Evolutionary conservation across 2,329 filamentous ascomycete genomes (phyloP), one percentile per base, ranked within the genome.

Genomic region (Juglanconis juglandina): DNA sequence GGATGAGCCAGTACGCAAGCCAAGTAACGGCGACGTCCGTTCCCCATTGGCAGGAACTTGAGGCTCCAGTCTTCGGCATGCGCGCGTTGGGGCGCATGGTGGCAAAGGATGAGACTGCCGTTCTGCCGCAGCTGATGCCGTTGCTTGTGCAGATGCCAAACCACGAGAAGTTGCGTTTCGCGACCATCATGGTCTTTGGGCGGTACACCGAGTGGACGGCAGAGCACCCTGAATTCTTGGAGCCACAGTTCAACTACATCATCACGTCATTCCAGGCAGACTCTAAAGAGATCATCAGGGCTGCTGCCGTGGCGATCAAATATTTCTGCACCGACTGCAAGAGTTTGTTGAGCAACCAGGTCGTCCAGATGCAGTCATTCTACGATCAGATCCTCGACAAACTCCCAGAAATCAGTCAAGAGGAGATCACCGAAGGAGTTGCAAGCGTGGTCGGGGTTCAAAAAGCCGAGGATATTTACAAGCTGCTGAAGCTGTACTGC

Each of bases 151-250:
- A 96, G 71, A 96, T 99, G 63, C 95, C 95, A 0, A 88, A 91
- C 69, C 95, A 99, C 69, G 92, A 98, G 75, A 99, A 98, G 78
- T 84, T 99, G n/a, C 91, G 93, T 7, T 99, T 99, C 75, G 94
- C 96, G 64, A 94, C 94, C 5, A 96, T 98, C 69, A 97, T 99
- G 92, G 93, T 96, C 3, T 84, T 99, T 30, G 95, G 92, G 42
- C 86, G 95, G 64, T 99, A 99, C 72, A 99, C 96, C 0, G 94
- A 98, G 74, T 99, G 95, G 95, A 99, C 96, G 0, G 87, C 95
- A 5, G 87, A 92, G 52, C 95, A 99, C 70, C 91, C 94, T 0
- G 92, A 97, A 61, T 96, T 94, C 50, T 81, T 99, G 8, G 90
- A 96, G 73, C 84, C 91, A 8, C 95, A 99, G 74, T 90, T 99